phyloP scores from a whole-genome alignment of 176 grass and related monocot species.

The Cocos nucifera region DNA sequence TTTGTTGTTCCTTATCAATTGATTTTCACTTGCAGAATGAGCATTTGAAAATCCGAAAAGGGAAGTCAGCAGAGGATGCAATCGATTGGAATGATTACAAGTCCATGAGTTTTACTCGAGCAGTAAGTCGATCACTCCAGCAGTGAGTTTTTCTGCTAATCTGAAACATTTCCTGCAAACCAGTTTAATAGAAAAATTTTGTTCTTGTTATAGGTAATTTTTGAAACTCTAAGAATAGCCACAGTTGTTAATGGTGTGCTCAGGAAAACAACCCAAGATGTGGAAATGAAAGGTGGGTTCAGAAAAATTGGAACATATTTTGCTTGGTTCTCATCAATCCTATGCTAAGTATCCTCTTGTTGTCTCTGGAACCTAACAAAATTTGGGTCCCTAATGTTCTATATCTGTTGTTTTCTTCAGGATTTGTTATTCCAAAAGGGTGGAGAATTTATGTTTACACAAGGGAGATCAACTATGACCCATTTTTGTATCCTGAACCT shows the following conservation, averaged over 20 bases:
- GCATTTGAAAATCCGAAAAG: slow-evolving; percentile 56
- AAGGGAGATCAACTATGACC: slow-evolving; percentile 96
- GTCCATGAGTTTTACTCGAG: slow-evolving; percentile 76
- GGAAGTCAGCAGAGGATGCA: slow-evolving; percentile 34
- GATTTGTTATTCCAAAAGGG: slow-evolving; percentile 74
- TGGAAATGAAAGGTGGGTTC: slow-evolving; percentile 73
- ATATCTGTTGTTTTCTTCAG: slow-evolving; percentile 30
- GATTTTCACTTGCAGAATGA: slow-evolving; percentile 43
- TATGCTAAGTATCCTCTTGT: too few relatives aligned
- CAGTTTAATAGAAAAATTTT: not conserved
- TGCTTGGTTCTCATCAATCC: too few relatives aligned
- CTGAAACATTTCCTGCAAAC: too few relatives aligned
- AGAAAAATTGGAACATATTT: not conserved
- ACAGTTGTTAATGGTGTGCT: slow-evolving; percentile 91
- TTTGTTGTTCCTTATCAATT: not conserved
- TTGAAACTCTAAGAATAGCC: slow-evolving; percentile 86
- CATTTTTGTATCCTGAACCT: slow-evolving; percentile 66
- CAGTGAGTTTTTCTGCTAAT: not conserved
- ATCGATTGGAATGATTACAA: slow-evolving; percentile 82
- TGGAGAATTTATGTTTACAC: slow-evolving; percentile 99
- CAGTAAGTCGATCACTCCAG: slow-evolving; percentile 22
- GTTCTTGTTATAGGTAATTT: slow-evolving; percentile 29
- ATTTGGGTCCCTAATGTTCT: too few relatives aligned
- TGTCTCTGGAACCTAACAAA: too few relatives aligned
- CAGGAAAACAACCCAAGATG: slow-evolving; percentile 92